These are phyloP conservation scores for Saccharomyces hybrid DNA, from an alignment of 1,139 yeast genomes.

Conservation along the genomic window DNA sequence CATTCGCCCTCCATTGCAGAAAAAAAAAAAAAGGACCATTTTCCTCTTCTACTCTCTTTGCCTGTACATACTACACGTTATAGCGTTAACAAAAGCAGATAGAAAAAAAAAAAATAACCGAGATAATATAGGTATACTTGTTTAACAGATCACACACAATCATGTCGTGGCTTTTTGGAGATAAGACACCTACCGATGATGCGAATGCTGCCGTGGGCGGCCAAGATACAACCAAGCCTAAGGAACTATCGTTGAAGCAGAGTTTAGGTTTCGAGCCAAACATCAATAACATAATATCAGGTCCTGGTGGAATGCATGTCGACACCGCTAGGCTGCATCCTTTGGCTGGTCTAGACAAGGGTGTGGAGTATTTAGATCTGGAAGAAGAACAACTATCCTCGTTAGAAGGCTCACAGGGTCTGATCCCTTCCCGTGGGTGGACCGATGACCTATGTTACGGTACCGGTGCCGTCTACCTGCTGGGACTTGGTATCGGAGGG, in stretches of 20 bases:
- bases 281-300: not conserved
- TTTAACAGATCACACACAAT: not conserved
- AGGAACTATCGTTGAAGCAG: constrained; percentile 22
- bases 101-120: not conserved
- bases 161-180: constrained; percentile 70
- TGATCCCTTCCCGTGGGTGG: constrained; percentile 94
- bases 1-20: not conserved
- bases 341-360: constrained; percentile 83
- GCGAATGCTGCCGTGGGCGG: constrained; percentile 3
- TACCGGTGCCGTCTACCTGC: constrained; percentile 85
- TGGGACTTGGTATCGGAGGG: constrained; percentile 82
- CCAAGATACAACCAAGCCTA: constrained; percentile 19
- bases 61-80: not conserved
- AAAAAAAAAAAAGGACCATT: too few species aligned
- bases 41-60: not conserved
- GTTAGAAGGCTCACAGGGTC: constrained; percentile 80
- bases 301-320: not conserved
- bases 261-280: constrained; percentile 1
- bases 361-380: constrained; percentile 81
- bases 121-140: not conserved
- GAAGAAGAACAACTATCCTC: constrained; percentile 73
- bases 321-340: constrained; percentile 64
- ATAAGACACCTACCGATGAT: constrained; percentile 29
- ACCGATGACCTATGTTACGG: constrained; percentile 96
- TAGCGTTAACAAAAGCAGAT: not conserved